Evolutionary conservation across 1,139 yeast genomes (phyloP), one percentile per base, ranked within the genome.

Genomic region (Candida sp.): DNA sequence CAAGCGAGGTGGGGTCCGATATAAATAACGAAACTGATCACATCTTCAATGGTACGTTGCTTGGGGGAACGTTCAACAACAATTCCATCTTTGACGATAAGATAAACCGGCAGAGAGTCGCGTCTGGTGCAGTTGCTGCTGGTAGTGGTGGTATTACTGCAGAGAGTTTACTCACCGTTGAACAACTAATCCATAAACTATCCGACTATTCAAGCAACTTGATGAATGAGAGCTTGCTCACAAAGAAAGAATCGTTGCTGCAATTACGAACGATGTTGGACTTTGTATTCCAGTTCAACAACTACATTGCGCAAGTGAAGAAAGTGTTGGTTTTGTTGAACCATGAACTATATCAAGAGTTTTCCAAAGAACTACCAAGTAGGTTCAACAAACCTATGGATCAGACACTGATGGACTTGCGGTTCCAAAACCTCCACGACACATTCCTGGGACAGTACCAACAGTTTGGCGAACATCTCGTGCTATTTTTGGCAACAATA

Each of bases 201-300:
- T 83, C 86, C 37, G 75, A 80, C 5, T 86, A 81, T 59, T 69
- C 90, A 54, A 88, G 86, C 61, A 81, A 87, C 1, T 77, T 88
- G 30, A 68, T 90, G 60, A 80, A 85, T 56, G 90, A 87, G 56
- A 83, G 92, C 27, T 77, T 89, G 63, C 72, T 90, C 47, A 86
- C 94, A 1, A 83, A 85, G 51, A 78, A 82, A 27, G 78, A 76
- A 45, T 69, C 88, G 47, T 72, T 88, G 46, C 72, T 76, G 46
- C 72, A 81, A 8, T 72, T 81, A 23, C 75, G 78, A 55, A 69
- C 67, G 43, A 61, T 84, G 50, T 68, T 83, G 48, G 77, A 78
- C 35, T 69, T 81, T 37, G 71, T 84, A 12, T 68, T 84, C 22
- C 78, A 78, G 63, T 88, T 77, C 63, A 83, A 85, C 55, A 77